Evolutionary conservation across 768 basidiomycete genomes (phyloP).

Genomic region (Crucibulum laeve): DNA sequence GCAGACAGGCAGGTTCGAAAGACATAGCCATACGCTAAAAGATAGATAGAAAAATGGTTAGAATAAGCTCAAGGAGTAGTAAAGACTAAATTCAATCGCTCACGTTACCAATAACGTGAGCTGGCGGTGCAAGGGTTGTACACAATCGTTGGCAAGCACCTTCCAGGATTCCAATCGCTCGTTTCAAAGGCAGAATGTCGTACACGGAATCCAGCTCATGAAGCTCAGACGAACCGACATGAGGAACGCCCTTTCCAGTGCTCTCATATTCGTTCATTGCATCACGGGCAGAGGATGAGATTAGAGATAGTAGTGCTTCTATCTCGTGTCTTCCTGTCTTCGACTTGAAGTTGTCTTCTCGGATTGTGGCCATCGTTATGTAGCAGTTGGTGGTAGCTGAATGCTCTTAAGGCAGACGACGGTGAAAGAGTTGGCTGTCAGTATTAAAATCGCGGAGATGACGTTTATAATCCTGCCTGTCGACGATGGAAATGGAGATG

Average conservation of each 20-base stretch:
- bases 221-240: conserved; percentile 17
- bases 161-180: conserved; percentile 21
- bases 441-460: too few species aligned
- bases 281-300: conserved; percentile 22
- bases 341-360: too few species aligned
- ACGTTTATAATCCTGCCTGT: too few species aligned
- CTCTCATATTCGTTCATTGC: conserved; percentile 28
- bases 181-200: conserved; percentile 17
- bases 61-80: neutral
- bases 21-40: conserved; percentile 2
- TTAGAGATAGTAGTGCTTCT: conserved; percentile 19
- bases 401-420: too few species aligned
- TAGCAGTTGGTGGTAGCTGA: too few species aligned
- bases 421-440: too few species aligned
- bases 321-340: neutral
- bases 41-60: neutral
- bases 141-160: conserved; percentile 32
- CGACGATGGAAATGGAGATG: too few species aligned
- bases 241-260: conserved; percentile 17
- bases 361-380: too few species aligned
- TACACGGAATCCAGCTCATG: conserved; percentile 21
- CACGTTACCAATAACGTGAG: conserved; percentile 26
- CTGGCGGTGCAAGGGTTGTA: conserved; percentile 26
- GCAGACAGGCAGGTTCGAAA: conserved; percentile 15
- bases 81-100: conserved; percentile 3